phyloP scores from a whole-genome alignment of 2,329 filamentous ascomycete species.

The Xylaria sp. region DNA sequence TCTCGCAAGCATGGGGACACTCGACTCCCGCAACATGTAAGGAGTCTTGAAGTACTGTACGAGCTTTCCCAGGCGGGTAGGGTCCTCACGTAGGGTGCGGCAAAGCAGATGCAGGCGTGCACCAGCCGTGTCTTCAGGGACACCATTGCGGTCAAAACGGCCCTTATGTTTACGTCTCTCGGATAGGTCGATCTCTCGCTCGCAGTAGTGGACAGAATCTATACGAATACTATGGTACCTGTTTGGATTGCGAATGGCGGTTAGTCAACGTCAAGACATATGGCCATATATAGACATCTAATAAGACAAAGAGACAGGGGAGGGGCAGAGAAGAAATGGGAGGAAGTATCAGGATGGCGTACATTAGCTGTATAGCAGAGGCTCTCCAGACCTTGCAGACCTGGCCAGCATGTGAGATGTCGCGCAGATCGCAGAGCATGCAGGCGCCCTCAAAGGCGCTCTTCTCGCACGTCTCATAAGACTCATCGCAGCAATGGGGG shows the following conservation, averaged over 20 bases:
- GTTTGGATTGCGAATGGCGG: conserved; percentile 11
- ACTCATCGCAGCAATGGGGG: conserved; percentile 71
- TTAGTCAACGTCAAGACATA: conserved; percentile 8
- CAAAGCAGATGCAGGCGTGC: conserved; percentile 72
- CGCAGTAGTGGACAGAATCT: conserved; percentile 91
- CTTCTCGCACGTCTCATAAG: conserved; percentile 77
- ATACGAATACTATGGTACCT: conserved; percentile 89
- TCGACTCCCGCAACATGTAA: conserved; percentile 90
- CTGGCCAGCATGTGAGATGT: conserved; percentile 72
- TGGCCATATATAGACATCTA: not conserved
- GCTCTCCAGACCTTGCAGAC: conserved; percentile 68
- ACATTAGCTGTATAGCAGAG: conserved; percentile 54
- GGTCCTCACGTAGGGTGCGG: conserved; percentile 74
- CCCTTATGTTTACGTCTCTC: conserved; percentile 71
- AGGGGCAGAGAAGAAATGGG: not conserved
- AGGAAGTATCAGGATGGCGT: conserved; percentile 35
- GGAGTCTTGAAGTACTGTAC: conserved; percentile 82
- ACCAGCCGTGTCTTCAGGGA: conserved; percentile 73
- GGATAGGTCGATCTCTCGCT: conserved; percentile 73
- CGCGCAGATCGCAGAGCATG: conserved; percentile 89
- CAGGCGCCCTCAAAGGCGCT: conserved; percentile 74
- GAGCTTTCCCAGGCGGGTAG: conserved; percentile 58
- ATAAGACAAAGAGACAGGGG: not conserved
- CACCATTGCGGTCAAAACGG: conserved; percentile 69
- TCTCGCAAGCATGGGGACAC: conserved; percentile 76